phyloP scores from a whole-genome alignment of 495 filamentous ascomycete species.

The Thermochaetoides thermophila region DNA sequence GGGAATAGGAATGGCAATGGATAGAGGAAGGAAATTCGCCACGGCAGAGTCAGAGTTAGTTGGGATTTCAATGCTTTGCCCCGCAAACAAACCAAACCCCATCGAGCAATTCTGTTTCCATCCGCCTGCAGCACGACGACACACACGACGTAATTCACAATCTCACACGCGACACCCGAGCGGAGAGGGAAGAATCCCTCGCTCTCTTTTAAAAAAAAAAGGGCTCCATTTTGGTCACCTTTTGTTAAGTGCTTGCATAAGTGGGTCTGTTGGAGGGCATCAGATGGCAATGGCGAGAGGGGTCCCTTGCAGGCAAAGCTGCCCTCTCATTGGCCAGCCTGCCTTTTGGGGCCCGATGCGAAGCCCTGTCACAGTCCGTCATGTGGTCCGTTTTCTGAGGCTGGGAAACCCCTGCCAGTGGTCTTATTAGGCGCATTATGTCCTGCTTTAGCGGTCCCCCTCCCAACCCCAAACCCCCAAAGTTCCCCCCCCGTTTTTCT shows the following conservation, averaged over 20 bases:
- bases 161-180: too few species aligned
- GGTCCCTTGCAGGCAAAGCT: conserved; percentile 7
- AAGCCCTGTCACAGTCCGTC: conserved; percentile 11
- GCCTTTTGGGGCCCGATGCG: conserved; percentile 3
- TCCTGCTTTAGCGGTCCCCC: conserved; percentile 1
- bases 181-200: too few species aligned
- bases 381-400: conserved; percentile 18
- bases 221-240: conserved; percentile 6
- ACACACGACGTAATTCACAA: too few species aligned
- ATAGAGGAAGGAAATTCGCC: too few species aligned
- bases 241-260: conserved; percentile 15
- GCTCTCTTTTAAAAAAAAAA: not conserved
- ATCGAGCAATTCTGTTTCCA: too few species aligned
- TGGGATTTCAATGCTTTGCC: too few species aligned
- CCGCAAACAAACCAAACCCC: too few species aligned
- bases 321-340: conserved; percentile 8
- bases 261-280: too few species aligned
- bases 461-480: conserved; percentile 8
- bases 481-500: conserved; percentile 1
- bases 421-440: conserved; percentile 25
- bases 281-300: conserved; percentile 2
- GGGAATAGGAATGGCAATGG: too few species aligned
- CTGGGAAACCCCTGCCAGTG: conserved; percentile 12
- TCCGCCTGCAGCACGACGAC: too few species aligned
- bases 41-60: too few species aligned